phyloP scores from a whole-genome alignment of 2,329 filamentous ascomycete species.

The Fusarium sp. region DNA sequence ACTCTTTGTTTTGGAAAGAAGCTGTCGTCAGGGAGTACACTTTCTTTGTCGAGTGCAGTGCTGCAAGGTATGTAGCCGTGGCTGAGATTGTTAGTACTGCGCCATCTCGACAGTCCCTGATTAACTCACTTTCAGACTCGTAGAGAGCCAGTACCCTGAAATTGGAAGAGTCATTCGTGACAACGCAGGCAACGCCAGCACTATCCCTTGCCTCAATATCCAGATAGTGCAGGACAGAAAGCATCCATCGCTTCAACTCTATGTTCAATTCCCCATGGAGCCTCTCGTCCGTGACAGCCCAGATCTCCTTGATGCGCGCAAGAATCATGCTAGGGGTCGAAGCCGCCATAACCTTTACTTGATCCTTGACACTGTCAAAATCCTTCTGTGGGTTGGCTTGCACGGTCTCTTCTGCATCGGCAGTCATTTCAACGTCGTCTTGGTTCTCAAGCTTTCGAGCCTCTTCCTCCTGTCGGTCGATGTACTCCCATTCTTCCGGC shows the following conservation, averaged over 20 bases:
- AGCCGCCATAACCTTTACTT: slow-evolving; percentile 40
- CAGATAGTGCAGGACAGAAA: slow-evolving; percentile 66
- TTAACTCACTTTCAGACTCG: slow-evolving; percentile 60
- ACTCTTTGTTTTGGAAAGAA: slow-evolving; percentile 54
- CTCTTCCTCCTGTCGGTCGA: slow-evolving; percentile 8
- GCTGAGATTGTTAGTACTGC: slow-evolving; percentile 50
- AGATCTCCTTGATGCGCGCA: slow-evolving; percentile 62
- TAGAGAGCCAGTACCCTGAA: slow-evolving; percentile 62
- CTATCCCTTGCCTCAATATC: slow-evolving; percentile 49
- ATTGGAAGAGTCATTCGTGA: not conserved
- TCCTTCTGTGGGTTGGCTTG: not conserved
- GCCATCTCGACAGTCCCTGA: rapidly evolving
- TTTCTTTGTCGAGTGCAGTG: slow-evolving; percentile 54
- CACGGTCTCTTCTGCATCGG: not conserved
- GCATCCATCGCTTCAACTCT: slow-evolving; percentile 71
- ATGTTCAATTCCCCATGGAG: slow-evolving; percentile 55
- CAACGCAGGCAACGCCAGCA: slow-evolving; percentile 16
- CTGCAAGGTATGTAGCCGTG: slow-evolving; percentile 63
- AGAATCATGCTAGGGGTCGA: slow-evolving; percentile 58
- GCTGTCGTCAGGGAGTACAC: slow-evolving; percentile 62
- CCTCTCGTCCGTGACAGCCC: slow-evolving; percentile 28
- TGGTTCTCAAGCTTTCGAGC: not conserved
- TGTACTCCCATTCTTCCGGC: slow-evolving; percentile 58
- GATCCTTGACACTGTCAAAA: slow-evolving; percentile 18
- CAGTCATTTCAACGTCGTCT: not conserved